phyloP scores from a whole-genome alignment of 2,329 filamentous ascomycete genomes.

The Ceratocystis variospora region DNA sequence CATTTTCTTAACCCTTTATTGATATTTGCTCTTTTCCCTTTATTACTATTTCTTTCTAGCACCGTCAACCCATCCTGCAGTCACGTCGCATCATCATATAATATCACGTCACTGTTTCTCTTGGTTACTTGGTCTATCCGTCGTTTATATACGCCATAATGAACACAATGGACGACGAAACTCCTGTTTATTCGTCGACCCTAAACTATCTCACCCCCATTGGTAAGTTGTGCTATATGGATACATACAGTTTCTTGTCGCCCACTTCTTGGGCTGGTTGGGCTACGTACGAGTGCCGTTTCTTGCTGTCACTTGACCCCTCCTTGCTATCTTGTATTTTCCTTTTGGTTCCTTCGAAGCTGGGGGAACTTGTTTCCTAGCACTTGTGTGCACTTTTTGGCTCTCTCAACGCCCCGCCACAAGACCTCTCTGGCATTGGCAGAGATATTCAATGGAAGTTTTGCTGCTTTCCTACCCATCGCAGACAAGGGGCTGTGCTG shows the following conservation, averaged over 20 bases:
- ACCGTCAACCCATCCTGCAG: not conserved
- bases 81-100: not conserved
- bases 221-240: not conserved
- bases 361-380: not conserved
- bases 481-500: not conserved
- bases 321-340: not conserved
- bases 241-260: not conserved
- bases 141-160: not conserved
- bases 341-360: too few species aligned
- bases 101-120: not conserved
- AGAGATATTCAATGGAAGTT: too few species aligned
- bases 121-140: not conserved
- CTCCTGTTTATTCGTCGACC: not conserved
- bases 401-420: too few species aligned
- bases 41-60: not conserved
- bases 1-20: not conserved
- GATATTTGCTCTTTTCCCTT: not conserved
- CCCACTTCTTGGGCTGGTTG: not conserved
- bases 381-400: not conserved
- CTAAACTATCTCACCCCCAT: slow-evolving; percentile 4
- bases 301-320: not conserved
- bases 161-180: not conserved
- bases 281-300: not conserved
- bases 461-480: not conserved
- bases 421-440: too few species aligned